These are phyloP conservation scores for Pseudonitzschia multistriata DNA, from an alignment of 108 stramenopile genomes.

Conservation along the genomic window DNA sequence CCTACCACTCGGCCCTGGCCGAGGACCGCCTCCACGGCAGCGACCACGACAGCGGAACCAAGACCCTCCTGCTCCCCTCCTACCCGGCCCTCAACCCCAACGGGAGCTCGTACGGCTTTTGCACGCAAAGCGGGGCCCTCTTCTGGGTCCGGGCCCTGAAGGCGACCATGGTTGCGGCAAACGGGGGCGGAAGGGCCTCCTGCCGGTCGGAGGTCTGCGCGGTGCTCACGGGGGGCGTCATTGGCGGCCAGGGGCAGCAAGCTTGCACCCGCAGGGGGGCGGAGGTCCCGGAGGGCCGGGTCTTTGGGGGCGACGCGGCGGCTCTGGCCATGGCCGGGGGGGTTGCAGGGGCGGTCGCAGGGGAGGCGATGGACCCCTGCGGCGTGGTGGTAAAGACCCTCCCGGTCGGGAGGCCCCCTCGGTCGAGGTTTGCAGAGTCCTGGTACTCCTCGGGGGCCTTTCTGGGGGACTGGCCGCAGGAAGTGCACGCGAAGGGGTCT, in stretches of 20 bases:
- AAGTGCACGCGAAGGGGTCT: constrained; percentile 18
- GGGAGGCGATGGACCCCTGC: neutral
- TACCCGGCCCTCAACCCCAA: constrained; percentile 20
- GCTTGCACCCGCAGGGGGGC: constrained; percentile 37
- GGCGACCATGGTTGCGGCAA: constrained; percentile 7
- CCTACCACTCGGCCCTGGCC: constrained; percentile 42
- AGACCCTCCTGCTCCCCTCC: constrained; percentile 29
- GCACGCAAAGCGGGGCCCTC: constrained; percentile 22
- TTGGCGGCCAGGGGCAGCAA: constrained; percentile 46
- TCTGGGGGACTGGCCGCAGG: constrained; percentile 33
- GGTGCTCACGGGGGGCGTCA: constrained; percentile 37
- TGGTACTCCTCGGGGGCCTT: constrained; percentile 25
- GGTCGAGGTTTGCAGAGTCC: neutral
- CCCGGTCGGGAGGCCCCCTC: constrained; percentile 26
- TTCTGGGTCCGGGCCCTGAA: constrained; percentile 40
- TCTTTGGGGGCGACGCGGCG: constrained; percentile 32
- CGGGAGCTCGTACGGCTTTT: constrained; percentile 33
- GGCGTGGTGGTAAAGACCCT: constrained; percentile 7
- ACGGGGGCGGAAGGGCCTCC: neutral
- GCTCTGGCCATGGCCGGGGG: constrained; percentile 6
- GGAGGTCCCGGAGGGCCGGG: constrained; percentile 32
- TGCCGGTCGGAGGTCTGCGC: constrained; percentile 18
- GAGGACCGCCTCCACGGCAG: constrained; percentile 7
- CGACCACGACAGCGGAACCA: constrained; percentile 6
- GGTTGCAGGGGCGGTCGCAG: constrained; percentile 12